A percentile compares a stretch with the other conserved stretches of the same genome.
These are phyloP conservation scores for Amanita polypyramis DNA, from an alignment of 768 basidiomycete genomes.

Conservation along the genomic window DNA sequence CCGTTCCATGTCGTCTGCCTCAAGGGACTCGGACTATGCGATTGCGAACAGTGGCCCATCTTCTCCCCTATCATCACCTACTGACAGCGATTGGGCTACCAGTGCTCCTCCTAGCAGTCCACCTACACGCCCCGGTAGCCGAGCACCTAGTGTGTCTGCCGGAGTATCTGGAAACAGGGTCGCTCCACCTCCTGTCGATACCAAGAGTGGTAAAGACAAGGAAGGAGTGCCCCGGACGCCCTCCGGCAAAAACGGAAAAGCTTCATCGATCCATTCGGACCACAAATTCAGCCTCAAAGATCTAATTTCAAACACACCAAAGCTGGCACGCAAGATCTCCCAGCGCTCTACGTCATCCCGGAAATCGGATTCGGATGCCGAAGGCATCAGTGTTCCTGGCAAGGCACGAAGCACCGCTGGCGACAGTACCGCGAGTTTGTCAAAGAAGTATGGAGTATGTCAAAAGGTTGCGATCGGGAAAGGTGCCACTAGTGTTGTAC, in stretches of 20 bases:
- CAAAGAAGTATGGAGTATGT: constrained; percentile 95
- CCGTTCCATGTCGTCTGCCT: constrained; percentile 15
- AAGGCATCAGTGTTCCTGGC: constrained; percentile 16
- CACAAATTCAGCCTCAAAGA: constrained; percentile 82
- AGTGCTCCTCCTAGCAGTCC: constrained; percentile 55
- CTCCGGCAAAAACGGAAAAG: constrained; percentile 21
- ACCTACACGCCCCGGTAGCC: constrained; percentile 37
- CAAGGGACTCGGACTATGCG: constrained; percentile 11
- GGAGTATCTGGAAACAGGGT: constrained; percentile 29
- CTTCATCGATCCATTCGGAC: constrained; percentile 40
- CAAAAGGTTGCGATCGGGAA: constrained; percentile 96
- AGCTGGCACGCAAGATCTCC: constrained; percentile 58
- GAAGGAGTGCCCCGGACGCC: constrained; percentile 15
- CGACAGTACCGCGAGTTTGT: constrained; percentile 34
- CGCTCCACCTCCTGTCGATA: constrained; percentile 9
- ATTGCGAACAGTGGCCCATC: constrained; percentile 17
- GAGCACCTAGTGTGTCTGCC: constrained; percentile 39
- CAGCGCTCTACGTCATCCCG: constrained; percentile 54
- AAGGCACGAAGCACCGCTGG: constrained; percentile 28
- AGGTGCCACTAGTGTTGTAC: constrained; percentile 95
- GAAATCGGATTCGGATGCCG: constrained; percentile 58
- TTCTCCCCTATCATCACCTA: constrained; percentile 34
- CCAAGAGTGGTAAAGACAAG: constrained; percentile 18
- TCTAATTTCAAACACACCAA: constrained; percentile 63
- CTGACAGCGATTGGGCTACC: constrained; percentile 43